These are phyloP conservation scores for Amanita polypyramis DNA, from an alignment of 768 basidiomycete species.

Conservation along the genomic window DNA sequence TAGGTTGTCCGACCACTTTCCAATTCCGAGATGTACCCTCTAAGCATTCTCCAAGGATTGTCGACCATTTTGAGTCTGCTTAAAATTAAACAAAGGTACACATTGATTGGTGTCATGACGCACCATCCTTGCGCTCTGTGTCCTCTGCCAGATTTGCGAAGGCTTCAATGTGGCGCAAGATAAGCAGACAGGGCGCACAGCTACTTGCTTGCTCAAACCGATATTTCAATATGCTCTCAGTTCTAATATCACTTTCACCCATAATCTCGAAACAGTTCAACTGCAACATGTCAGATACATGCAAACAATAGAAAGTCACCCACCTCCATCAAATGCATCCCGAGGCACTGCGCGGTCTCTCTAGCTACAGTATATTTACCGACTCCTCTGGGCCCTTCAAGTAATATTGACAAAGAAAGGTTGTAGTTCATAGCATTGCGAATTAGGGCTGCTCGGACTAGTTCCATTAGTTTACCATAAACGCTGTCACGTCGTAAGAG, in stretches of 20 bases:
- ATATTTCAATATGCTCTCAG: slow-evolving; percentile 61
- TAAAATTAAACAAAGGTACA: background rate
- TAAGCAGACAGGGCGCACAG: slow-evolving; percentile 78
- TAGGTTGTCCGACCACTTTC: slow-evolving; percentile 55
- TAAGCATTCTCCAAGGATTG: slow-evolving; percentile 55
- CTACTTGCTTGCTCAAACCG: slow-evolving; percentile 67
- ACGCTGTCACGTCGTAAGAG: slow-evolving; percentile 22
- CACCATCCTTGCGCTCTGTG: slow-evolving; percentile 57
- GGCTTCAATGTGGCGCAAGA: slow-evolving; percentile 76
- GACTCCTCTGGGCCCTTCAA: slow-evolving; percentile 70
- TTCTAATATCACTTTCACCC: slow-evolving; percentile 67
- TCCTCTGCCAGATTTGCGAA: slow-evolving; percentile 59
- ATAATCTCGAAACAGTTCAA: slow-evolving; percentile 79
- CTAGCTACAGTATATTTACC: slow-evolving; percentile 68
- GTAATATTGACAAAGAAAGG: slow-evolving; percentile 58
- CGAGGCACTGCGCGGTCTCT: slow-evolving; percentile 48
- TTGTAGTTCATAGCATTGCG: slow-evolving; percentile 47
- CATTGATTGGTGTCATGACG: background rate
- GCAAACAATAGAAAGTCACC: background rate
- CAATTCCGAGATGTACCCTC: slow-evolving; percentile 43
- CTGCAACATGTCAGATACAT: slow-evolving; percentile 26
- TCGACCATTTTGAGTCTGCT: slow-evolving; percentile 45
- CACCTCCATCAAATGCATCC: slow-evolving; percentile 77
- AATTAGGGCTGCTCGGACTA: slow-evolving; percentile 51
- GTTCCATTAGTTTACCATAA: slow-evolving; percentile 38